These are phyloP conservation scores for Candida broadrunensis DNA, from an alignment of 805 yeast species.

Conservation along the genomic window DNA sequence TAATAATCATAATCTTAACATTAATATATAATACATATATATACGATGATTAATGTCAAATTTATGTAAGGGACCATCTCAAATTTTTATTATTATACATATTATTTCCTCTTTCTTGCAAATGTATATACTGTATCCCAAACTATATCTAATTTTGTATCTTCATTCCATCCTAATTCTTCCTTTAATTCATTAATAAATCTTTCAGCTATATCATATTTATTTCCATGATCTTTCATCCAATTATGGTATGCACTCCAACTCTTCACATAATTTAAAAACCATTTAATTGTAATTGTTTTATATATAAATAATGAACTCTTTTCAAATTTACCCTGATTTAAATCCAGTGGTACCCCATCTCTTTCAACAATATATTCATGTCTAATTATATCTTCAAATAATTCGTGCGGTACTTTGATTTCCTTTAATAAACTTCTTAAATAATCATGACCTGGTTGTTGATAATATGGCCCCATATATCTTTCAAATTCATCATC, in stretches of 20 bases:
- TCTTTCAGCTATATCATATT: conserved; percentile 46
- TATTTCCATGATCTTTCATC: conserved; percentile 29
- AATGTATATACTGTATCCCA: conserved; percentile 58
- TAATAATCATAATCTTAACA: no score
- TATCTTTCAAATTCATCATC: conserved; percentile 32
- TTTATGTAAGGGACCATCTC: not conserved
- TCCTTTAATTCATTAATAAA: conserved; percentile 42
- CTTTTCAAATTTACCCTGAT: not conserved
- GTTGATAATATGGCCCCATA: conserved; percentile 49
- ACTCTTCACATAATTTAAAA: conserved; percentile 27
- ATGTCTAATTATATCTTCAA: conserved; percentile 19
- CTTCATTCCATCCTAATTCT: conserved; percentile 44
- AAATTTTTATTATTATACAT: no score
- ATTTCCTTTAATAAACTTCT: conserved; percentile 37
- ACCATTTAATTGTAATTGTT: conserved; percentile 14
- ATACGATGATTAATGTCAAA: no score
- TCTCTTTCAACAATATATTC: conserved; percentile 19
- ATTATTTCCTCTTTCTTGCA: conserved; percentile 25
- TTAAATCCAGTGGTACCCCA: not conserved
- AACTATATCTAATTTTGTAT: conserved; percentile 40
- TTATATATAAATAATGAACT: conserved; percentile 8
- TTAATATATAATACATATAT: no score
- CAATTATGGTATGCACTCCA: conserved; percentile 40
- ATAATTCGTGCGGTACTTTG: conserved; percentile 26
- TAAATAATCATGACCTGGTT: conserved; percentile 44